phyloP scores from a whole-genome alignment of 2,329 filamentous ascomycete genomes.

The Diaporthe sp. region DNA sequence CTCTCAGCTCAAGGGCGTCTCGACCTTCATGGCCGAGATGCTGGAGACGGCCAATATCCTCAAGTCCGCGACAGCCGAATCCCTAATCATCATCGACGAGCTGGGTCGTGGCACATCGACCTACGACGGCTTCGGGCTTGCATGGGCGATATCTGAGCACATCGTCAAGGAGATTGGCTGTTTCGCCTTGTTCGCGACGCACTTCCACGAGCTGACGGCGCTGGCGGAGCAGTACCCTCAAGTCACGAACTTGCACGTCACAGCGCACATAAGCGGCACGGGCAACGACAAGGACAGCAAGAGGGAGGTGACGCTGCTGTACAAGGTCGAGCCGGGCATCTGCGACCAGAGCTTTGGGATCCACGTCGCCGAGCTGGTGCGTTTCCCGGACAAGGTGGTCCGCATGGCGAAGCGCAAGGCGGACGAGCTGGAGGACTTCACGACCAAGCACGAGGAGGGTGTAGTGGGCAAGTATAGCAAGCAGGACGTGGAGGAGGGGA shows the following conservation, averaged over 20 bases:
- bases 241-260: slow-evolving; percentile 94
- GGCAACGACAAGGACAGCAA: slow-evolving; percentile 60
- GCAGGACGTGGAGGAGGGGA: slow-evolving; percentile 91
- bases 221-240: slow-evolving; percentile 88
- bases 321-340: slow-evolving; percentile 95
- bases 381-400: slow-evolving; percentile 96
- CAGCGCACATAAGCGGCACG: slow-evolving; percentile 84
- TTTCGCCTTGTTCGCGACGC: slow-evolving; percentile 95
- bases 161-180: slow-evolving; percentile 96
- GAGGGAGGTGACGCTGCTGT: slow-evolving; percentile 92
- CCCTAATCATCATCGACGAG: slow-evolving; percentile 98
- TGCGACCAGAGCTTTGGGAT: slow-evolving; percentile 99
- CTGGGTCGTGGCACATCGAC: slow-evolving; percentile 96
- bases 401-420: slow-evolving; percentile 99
- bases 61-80: slow-evolving; percentile 95
- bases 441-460: slow-evolving; percentile 77
- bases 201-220: slow-evolving; percentile 97
- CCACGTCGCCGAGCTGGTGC: slow-evolving; percentile 95
- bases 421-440: slow-evolving; percentile 97
- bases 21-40: slow-evolving; percentile 99
- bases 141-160: slow-evolving; percentile 98
- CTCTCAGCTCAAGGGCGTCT: slow-evolving; percentile 96
- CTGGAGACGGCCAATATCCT: slow-evolving; percentile 98
- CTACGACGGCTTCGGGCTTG: slow-evolving; percentile 98
- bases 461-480: slow-evolving; percentile 75